Conservation (phyloP, 2,329 filamentous ascomycete species). For the Neofusicoccum parvum region DNA sequence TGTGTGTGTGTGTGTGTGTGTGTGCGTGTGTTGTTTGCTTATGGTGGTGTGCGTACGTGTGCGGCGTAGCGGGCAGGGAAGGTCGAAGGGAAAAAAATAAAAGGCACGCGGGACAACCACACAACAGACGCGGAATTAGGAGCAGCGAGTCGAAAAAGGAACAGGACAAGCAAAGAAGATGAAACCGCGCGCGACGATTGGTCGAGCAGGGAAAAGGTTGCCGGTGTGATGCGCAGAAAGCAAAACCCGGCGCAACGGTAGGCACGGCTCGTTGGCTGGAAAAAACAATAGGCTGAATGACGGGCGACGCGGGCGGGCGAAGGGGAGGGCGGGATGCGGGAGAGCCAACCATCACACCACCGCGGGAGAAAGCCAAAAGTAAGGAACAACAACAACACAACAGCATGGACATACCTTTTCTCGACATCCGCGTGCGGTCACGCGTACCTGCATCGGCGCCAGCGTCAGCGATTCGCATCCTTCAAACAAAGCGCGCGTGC, state of each 20-base stretch:
- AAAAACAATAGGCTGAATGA: not conserved
- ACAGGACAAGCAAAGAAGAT: not conserved
- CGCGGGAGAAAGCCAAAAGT: not conserved
- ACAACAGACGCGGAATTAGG: no score
- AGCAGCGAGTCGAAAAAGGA: not conserved
- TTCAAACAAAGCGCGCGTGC: not conserved
- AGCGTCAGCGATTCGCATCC: not conserved
- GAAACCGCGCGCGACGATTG: not conserved
- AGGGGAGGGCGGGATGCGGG: not conserved
- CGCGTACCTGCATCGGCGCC: slow-evolving; percentile 19
- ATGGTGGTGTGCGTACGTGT: not conserved
- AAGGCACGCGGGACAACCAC: not conserved
- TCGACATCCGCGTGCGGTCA: slow-evolving; percentile 22
- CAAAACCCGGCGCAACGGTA: not conserved
- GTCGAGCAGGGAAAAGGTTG: not conserved
- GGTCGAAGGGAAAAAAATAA: not conserved
- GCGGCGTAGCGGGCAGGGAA: not conserved
- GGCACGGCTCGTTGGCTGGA: not conserved
- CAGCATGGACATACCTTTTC: slow-evolving; percentile 19
- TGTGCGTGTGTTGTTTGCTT: not conserved
- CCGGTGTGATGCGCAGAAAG: not conserved
- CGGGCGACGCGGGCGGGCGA: not conserved
- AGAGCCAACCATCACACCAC: not conserved
- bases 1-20: not conserved
- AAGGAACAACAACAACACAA: not conserved